A percentile compares a stretch with the other conserved stretches of the same genome.
Conservation (phyloP, 2,329 filamentous ascomycete species). For the Parastagonospora avenae region DNA sequence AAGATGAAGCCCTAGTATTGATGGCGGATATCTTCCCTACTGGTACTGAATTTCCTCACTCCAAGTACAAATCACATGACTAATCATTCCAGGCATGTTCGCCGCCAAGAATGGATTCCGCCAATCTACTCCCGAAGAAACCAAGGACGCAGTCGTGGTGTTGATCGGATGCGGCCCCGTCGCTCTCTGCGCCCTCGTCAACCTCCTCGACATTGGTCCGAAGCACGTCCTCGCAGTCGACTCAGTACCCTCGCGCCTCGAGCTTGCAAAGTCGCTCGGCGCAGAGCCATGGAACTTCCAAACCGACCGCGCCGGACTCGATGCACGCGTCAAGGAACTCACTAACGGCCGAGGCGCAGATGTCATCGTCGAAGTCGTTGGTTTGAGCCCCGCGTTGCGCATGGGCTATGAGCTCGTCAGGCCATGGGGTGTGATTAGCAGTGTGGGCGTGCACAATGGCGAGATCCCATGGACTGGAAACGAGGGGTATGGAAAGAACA, state of each 20-base stretch:
- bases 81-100: conserved; percentile 63
- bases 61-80: not conserved
- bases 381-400: conserved; percentile 54
- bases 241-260: conserved; percentile 74
- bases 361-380: conserved; percentile 68
- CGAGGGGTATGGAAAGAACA: conserved; percentile 57
- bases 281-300: conserved; percentile 84
- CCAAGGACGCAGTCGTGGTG: conserved; percentile 72
- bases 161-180: conserved; percentile 81
- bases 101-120: conserved; percentile 79
- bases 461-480: conserved; percentile 56
- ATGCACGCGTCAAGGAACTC: conserved; percentile 71
- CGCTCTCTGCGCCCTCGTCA: conserved; percentile 81
- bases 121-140: conserved; percentile 61
- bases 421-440: conserved; percentile 56
- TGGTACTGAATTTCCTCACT: conserved; percentile 34
- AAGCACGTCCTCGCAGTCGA: conserved; percentile 80
- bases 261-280: conserved; percentile 73
- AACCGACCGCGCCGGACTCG: conserved; percentile 67
- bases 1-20: conserved; percentile 75
- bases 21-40: conserved; percentile 93
- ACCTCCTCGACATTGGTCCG: conserved; percentile 75
- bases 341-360: conserved; percentile 85
- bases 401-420: conserved; percentile 56
- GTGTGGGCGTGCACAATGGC: conserved; percentile 56